A percentile compares a stretch with the other conserved stretches of the same genome.
Evolutionary conservation across 2,329 filamentous ascomycete genomes (phyloP).

Genomic region (Colletotrichum chlorophyti): DNA sequence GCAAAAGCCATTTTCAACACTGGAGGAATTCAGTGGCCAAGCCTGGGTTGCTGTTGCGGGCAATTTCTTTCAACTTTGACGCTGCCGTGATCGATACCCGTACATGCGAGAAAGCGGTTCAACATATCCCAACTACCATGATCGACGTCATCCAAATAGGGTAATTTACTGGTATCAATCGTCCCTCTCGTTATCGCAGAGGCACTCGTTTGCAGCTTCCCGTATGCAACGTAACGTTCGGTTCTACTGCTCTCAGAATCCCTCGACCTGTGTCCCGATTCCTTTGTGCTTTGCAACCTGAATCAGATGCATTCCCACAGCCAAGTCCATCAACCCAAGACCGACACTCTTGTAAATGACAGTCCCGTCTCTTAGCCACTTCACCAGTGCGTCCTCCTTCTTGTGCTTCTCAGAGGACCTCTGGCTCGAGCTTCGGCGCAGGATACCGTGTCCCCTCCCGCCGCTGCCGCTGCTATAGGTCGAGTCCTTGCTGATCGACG

Average conservation of each 20-base stretch:
- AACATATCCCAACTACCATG: too few relatives aligned
- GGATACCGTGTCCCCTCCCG: constrained; percentile 1
- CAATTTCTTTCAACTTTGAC: too few relatives aligned
- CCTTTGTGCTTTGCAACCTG: constrained; percentile 60
- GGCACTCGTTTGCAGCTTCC: too few relatives aligned
- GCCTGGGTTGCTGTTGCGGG: too few relatives aligned
- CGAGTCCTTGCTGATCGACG: constrained; percentile 31
- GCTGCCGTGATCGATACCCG: too few relatives aligned
- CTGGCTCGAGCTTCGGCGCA: constrained; percentile 25
- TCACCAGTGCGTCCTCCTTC: constrained; percentile 56
- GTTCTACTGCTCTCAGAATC: constrained; percentile 48
- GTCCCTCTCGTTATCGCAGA: too few relatives aligned
- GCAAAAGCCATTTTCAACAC: too few relatives aligned
- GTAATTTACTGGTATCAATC: too few relatives aligned
- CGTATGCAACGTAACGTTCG: not conserved
- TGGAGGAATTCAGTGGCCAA: too few relatives aligned
- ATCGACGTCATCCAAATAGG: too few relatives aligned
- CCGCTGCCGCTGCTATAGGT: constrained; percentile 14
- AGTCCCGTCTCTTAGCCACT: constrained; percentile 67
- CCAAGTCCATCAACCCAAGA: constrained; percentile 70
- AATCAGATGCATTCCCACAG: constrained; percentile 65
- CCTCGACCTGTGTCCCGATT: constrained; percentile 59
- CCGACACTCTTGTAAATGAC: constrained; percentile 75
- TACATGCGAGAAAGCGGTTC: too few relatives aligned
- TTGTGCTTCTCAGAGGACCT: constrained; percentile 43